A percentile compares a stretch with the other conserved stretches of the same genome.
Evolutionary conservation across 805 yeast species (phyloP).

Genomic region (Saccharomycopsis schoenii): DNA sequence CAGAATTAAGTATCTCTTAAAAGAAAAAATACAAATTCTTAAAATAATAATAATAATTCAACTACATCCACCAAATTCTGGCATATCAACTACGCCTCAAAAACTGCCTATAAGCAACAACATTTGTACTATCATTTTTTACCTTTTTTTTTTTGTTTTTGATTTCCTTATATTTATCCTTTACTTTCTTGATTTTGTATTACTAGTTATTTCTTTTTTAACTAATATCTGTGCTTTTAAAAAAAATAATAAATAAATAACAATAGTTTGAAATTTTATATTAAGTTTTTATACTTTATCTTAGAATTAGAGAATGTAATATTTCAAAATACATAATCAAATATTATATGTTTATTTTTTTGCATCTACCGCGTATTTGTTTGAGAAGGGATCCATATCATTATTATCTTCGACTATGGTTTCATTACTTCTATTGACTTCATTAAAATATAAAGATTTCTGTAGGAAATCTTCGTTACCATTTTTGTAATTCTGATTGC

Average conservation of each 20-base stretch:
- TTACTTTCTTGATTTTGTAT: background rate
- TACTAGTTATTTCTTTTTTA: background rate
- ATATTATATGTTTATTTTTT: background rate
- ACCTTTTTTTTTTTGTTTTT: background rate
- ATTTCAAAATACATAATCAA: background rate
- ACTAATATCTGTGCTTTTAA: background rate
- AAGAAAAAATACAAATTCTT: background rate
- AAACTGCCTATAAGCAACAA: background rate
- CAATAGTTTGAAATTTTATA: background rate
- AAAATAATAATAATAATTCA: background rate
- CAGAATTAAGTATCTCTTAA: constrained; percentile 1
- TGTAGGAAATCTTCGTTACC: background rate
- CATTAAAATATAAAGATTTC: background rate
- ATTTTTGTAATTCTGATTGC: background rate
- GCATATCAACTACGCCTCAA: background rate
- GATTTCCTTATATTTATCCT: background rate
- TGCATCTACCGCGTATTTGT: background rate
- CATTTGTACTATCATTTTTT: background rate
- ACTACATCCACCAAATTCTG: background rate
- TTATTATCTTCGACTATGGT: background rate
- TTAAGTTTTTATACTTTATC: background rate
- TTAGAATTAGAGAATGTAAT: background rate
- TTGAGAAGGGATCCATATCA: background rate
- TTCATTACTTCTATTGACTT: background rate
- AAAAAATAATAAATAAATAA: background rate